Evolutionary conservation across 2,329 filamentous ascomycete species (phyloP), one percentile per base, ranked within the genome.

Genomic region (Microdochium bolleyi): DNA sequence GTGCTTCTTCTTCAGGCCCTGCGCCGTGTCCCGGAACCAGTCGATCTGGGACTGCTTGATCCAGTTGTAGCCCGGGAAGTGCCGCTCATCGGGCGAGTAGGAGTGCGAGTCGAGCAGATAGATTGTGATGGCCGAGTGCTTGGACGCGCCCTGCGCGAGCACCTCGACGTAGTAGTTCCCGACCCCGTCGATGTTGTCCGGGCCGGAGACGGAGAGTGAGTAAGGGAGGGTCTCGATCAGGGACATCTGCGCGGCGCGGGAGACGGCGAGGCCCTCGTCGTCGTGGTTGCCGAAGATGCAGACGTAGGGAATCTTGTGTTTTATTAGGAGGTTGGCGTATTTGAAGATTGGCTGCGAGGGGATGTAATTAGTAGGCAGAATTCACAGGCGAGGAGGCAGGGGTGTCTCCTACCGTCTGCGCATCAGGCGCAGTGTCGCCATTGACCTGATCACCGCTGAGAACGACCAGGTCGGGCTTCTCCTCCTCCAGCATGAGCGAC

Each of bases 261-360:
- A 82, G 58, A 96, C 79, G 48, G 88, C 83, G 1, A 60, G 62
- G 32, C 86, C 85, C 74, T 97, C 92, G 62, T 97, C 92, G 64
- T 99, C 94, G 68, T 99, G 94, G 67, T 99, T 99, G 53, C 94
- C 94, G 64, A 97, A 96, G 55, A 99, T 97, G 55, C 87, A 85
- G 16, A 91, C 89, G 63, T 95, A 97, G 0, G 94, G 94, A 37
- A 97, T 90, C 62, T 90, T 89, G 67, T 88, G 88, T 67, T 90
- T 84, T 56, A 90, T 87, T 50, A 99, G 82, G 13, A 95, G 77
- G 49, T 89, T 84, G 5, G 89, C 88, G 62, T 92, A 90, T 71
- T 99, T 99, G 76, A 95, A 96, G 54, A 99, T 88, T 37, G 92
- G 89, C 83, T 87, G 52, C 5, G 21, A 16, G 1, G 27, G 3